These are phyloP conservation scores for Sisymbrium altissimum DNA, from an alignment of 345 rosid species.

Conservation along the genomic window DNA sequence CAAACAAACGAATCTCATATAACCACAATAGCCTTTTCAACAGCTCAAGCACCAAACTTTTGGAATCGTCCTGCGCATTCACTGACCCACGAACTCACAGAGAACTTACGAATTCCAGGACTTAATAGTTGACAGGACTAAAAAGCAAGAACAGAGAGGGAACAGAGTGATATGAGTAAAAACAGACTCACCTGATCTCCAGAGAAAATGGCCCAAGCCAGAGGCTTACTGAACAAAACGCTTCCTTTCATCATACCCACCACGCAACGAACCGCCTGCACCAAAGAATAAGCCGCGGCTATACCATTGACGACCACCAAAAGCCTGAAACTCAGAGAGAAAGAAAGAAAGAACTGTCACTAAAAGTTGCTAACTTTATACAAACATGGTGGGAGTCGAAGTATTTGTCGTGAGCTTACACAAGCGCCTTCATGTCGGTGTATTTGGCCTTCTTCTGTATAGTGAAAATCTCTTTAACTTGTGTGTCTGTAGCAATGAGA, in stretches of 20 bases:
- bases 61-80: background rate
- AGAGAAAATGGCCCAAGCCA: constrained; percentile 85
- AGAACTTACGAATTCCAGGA: background rate
- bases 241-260: constrained; percentile 64
- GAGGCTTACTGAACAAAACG: constrained; percentile 66
- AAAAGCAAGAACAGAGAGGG: constrained; percentile 15
- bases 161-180: background rate
- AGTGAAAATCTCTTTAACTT: constrained; percentile 68
- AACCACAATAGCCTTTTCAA: background rate
- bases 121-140: background rate
- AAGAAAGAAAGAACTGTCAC: background rate
- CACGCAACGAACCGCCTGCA: constrained; percentile 71
- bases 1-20: background rate
- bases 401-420: constrained; percentile 45
- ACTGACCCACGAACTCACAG: background rate
- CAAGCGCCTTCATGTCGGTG: constrained; percentile 95
- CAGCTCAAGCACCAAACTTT: background rate
- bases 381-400: background rate
- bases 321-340: constrained; percentile 44
- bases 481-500: constrained; percentile 71
- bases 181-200: constrained; percentile 74
- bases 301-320: constrained; percentile 73
- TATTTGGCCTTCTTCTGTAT: constrained; percentile 69
- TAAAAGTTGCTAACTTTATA: background rate
- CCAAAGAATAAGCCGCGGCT: constrained; percentile 71